Evolutionary conservation across 1,284 basidiomycete genomes (phyloP).

Genomic region (Macrocystidia cucumis): DNA sequence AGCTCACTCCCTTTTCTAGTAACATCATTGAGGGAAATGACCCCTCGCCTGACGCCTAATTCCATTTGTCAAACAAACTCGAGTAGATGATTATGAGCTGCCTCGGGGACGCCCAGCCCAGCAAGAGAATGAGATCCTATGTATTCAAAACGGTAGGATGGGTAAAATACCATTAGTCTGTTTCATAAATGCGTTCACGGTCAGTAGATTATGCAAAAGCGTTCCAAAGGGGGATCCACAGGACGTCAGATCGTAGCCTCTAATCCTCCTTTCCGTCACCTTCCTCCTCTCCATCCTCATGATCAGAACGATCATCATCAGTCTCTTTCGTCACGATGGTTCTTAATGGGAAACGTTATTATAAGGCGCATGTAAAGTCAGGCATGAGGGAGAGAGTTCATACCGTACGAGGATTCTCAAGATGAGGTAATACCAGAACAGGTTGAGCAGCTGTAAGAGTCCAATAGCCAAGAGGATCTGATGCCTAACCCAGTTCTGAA

Average conservation of each 20-base stretch:
- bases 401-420: slow-evolving; percentile 55
- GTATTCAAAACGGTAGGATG: no score
- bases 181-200: no score
- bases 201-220: no score
- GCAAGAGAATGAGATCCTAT: no score
- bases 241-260: slow-evolving; percentile 4
- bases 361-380: neutral
- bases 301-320: slow-evolving; percentile 54
- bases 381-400: slow-evolving; percentile 10
- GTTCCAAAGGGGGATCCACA: no score
- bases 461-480: slow-evolving; percentile 75
- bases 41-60: no score
- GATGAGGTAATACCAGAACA: slow-evolving; percentile 90
- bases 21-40: no score
- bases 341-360: slow-evolving; percentile 12
- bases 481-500: slow-evolving; percentile 75
- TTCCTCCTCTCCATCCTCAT: slow-evolving; percentile 53
- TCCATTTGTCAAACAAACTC: no score
- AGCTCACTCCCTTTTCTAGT: no score
- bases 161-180: no score
- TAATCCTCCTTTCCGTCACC: slow-evolving; percentile 24
- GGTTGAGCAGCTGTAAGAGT: slow-evolving; percentile 74
- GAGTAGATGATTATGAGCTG: no score
- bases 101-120: no score
- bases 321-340: slow-evolving; percentile 26